A percentile compares a stretch with the other conserved stretches of the same genome.
Conservation (phyloP, 768 basidiomycete species). For the Leccinum disarticulatum region DNA sequence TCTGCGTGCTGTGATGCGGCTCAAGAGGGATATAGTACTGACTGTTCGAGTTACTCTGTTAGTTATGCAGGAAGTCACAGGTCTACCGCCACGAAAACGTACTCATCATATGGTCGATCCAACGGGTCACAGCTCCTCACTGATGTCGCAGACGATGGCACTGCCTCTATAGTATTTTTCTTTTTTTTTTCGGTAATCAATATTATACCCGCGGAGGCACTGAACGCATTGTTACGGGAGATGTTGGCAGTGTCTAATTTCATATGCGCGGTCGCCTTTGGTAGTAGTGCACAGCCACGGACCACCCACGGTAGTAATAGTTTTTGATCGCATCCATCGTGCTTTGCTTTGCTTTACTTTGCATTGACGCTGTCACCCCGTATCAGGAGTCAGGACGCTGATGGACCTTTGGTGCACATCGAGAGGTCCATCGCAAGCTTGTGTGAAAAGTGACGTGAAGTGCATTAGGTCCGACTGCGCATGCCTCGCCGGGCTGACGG, state of each 20-base stretch:
- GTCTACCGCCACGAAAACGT: constrained; percentile 58
- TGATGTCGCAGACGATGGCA: constrained; percentile 57
- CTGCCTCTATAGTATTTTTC: constrained; percentile 46
- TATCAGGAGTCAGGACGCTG: constrained; percentile 20
- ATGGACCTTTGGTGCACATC: constrained; percentile 7
- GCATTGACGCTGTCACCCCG: constrained; percentile 20
- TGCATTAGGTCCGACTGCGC: not conserved
- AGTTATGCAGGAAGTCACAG: constrained; percentile 49
- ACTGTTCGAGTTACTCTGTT: constrained; percentile 3
- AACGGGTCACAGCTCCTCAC: constrained; percentile 48
- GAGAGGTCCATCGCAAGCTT: constrained; percentile 13
- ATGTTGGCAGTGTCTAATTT: constrained; percentile 16
- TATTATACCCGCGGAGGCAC: constrained; percentile 15
- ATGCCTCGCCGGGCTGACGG: constrained; percentile 8
- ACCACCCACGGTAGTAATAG: not conserved
- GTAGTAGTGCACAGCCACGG: constrained; percentile 12
- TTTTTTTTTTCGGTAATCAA: constrained; percentile 21
- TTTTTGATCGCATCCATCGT: constrained; percentile 9
- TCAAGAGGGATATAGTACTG: constrained; percentile 4
- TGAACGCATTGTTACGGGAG: constrained; percentile 15
- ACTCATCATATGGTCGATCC: constrained; percentile 64
- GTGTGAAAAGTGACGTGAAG: constrained; percentile 23
- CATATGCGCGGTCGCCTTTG: constrained; percentile 16
- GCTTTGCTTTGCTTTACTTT: constrained; percentile 18
- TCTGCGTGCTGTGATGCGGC: constrained; percentile 12